Percentiles rank a stretch among this genome's conserved stretches.
Evolutionary conservation across 2,329 filamentous ascomycete genomes (phyloP).

Genomic region (Ascocoryne sarcoides): DNA sequence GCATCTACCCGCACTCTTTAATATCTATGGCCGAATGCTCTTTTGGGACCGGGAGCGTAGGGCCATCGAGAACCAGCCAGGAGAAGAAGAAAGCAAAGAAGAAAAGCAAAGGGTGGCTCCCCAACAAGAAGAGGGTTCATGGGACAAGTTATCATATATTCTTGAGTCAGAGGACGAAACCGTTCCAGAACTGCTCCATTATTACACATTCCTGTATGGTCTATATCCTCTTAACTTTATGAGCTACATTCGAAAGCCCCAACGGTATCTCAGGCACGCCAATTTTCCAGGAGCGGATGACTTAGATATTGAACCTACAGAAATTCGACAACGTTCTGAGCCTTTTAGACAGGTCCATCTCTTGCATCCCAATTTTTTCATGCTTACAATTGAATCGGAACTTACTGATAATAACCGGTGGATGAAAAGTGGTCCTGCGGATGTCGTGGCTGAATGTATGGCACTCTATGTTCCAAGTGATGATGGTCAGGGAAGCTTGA

Average conservation of each 20-base stretch:
- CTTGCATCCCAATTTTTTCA: constrained; percentile 79
- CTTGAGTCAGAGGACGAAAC: constrained; percentile 52
- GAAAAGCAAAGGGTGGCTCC: constrained; percentile 22
- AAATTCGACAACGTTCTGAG: constrained; percentile 69
- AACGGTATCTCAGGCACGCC: constrained; percentile 66
- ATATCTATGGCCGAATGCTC: constrained; percentile 69
- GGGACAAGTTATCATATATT: constrained; percentile 57
- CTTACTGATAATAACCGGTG: constrained; percentile 67
- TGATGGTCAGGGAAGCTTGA: constrained; percentile 6
- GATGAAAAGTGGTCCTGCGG: constrained; percentile 70
- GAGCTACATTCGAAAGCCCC: constrained; percentile 76
- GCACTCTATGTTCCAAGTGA: constrained; percentile 43
- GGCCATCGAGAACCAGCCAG: constrained; percentile 7
- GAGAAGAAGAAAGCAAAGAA: constrained; percentile 23
- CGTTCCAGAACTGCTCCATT: constrained; percentile 61
- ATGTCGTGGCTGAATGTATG: constrained; percentile 74
- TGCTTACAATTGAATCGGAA: constrained; percentile 69
- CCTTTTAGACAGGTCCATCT: constrained; percentile 64
- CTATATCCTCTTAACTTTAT: constrained; percentile 80
- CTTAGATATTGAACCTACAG: constrained; percentile 67
- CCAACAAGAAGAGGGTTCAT: constrained; percentile 35
- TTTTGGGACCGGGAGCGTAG: constrained; percentile 56
- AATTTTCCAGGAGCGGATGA: constrained; percentile 63
- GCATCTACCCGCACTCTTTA: constrained; percentile 65
- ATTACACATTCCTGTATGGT: constrained; percentile 76